Percentiles rank a stretch among this genome's conserved stretches.
phyloP scores from a whole-genome alignment of 306 rosid genomes.

The Datisca glomerata region DNA sequence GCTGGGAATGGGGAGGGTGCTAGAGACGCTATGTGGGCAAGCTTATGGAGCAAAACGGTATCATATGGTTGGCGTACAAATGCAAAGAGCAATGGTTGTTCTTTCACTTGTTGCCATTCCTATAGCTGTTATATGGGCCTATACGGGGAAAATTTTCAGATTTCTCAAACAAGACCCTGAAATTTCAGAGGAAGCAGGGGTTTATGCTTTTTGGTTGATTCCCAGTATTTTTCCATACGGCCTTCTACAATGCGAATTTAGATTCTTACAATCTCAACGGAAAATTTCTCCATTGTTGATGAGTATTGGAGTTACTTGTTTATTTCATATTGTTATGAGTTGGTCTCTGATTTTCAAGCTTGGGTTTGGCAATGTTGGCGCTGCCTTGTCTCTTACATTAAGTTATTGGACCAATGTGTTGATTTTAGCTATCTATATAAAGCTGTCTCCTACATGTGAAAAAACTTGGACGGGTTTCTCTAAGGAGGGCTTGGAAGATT shows the following conservation, averaged over 20 bases:
- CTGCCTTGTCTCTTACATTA: conserved; percentile 22
- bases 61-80: conserved; percentile 24
- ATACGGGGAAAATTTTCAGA: conserved; percentile 24
- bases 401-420: conserved; percentile 26
- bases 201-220: conserved; percentile 23
- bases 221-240: conserved; percentile 26
- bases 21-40: conserved; percentile 36
- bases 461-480: conserved; percentile 34
- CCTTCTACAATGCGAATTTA: conserved; percentile 16
- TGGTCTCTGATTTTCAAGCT: conserved; percentile 24
- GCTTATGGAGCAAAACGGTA: conserved; percentile 30
- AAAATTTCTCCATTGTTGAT: conserved; percentile 22
- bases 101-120: conserved; percentile 26
- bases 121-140: conserved; percentile 23
- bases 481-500: conserved; percentile 23
- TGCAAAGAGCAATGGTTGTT: conserved; percentile 36
- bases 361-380: conserved; percentile 28
- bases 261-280: conserved; percentile 29
- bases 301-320: conserved; percentile 10
- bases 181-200: conserved; percentile 29
- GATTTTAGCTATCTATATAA: conserved; percentile 19
- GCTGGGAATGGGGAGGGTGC: conserved; percentile 34
- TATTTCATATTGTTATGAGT: conserved; percentile 15
- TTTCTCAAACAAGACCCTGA: conserved; percentile 32
- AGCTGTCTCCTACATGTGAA: conserved; percentile 27